phyloP scores from a whole-genome alignment of 768 basidiomycete genomes.

The Clathrus columnatus region DNA sequence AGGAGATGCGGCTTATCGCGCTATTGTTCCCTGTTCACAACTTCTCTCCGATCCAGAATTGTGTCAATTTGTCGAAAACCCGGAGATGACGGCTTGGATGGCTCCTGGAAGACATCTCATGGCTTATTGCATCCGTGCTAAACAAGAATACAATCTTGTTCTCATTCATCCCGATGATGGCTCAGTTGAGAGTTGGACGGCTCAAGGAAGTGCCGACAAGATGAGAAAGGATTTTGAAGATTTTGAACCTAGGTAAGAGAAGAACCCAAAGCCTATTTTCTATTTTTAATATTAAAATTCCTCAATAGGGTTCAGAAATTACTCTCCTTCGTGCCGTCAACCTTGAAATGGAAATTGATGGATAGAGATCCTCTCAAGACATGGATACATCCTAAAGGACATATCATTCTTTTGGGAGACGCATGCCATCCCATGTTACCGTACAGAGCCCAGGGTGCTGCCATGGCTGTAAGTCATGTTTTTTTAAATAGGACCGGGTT shows the following conservation, averaged over 20 bases:
- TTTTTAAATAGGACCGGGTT: background rate
- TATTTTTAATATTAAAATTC: background rate
- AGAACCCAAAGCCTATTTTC: background rate
- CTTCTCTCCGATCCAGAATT: constrained; percentile 39
- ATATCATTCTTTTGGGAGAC: constrained; percentile 42
- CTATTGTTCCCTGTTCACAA: constrained; percentile 15
- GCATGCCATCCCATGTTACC: constrained; percentile 53
- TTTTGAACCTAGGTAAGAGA: constrained; percentile 35
- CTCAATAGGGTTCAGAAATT: constrained; percentile 31
- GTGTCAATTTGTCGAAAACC: constrained; percentile 37
- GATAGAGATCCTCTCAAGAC: constrained; percentile 38
- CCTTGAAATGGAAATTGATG: constrained; percentile 40
- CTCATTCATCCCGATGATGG: constrained; percentile 31
- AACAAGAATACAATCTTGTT: constrained; percentile 26
- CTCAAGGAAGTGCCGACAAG: constrained; percentile 33
- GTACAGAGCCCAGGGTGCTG: constrained; percentile 46
- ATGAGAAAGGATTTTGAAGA: constrained; percentile 39
- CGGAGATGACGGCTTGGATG: constrained; percentile 54
- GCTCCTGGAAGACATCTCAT: constrained; percentile 41
- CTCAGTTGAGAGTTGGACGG: constrained; percentile 38
- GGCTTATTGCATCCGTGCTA: constrained; percentile 30
- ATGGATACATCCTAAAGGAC: constrained; percentile 40
- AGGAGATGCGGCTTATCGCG: constrained; percentile 57
- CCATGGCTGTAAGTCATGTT: constrained; percentile 28
- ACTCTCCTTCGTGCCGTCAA: constrained; percentile 34